Evolutionary conservation across 148 eudicot species (phyloP).

Genomic region (Hydrangea macrophylla): DNA sequence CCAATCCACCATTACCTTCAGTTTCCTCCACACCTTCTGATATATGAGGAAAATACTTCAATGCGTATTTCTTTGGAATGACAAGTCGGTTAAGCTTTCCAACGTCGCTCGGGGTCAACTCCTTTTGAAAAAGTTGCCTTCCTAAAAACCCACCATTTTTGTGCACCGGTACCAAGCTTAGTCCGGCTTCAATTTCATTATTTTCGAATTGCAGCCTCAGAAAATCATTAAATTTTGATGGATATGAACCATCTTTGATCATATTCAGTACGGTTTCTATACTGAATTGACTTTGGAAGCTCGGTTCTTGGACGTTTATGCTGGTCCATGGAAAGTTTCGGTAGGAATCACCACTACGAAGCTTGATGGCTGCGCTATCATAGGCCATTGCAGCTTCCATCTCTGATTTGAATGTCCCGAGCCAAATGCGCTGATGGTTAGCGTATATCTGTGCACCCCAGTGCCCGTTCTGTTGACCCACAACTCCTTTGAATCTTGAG

Average conservation of each 20-base stretch:
- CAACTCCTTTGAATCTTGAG: slow-evolving; percentile 34
- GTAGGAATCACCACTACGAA: slow-evolving; percentile 17
- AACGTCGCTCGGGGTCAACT: slow-evolving; percentile 50
- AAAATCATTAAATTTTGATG: slow-evolving; percentile 33
- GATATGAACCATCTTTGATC: slow-evolving; percentile 53
- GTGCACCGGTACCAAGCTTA: background rate
- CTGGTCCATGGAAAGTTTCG: slow-evolving; percentile 29
- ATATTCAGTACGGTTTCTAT: slow-evolving; percentile 28
- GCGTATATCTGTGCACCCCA: slow-evolving; percentile 60
- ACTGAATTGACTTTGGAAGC: slow-evolving; percentile 25
- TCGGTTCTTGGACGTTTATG: slow-evolving; percentile 19
- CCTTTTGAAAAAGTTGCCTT: slow-evolving; percentile 36
- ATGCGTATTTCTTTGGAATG: slow-evolving; percentile 47
- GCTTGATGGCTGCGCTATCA: slow-evolving; percentile 46
- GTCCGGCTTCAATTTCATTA: background rate
- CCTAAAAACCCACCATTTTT: slow-evolving; percentile 5
- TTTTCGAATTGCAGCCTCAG: background rate
- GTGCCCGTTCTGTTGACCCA: slow-evolving; percentile 42
- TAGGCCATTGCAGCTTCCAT: slow-evolving; percentile 42
- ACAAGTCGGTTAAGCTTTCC: slow-evolving; percentile 52
- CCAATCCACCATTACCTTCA: background rate
- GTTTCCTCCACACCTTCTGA: background rate
- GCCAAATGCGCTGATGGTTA: slow-evolving; percentile 39
- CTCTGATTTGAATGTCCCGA: slow-evolving; percentile 56
- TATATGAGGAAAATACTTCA: slow-evolving; percentile 23